Percentiles rank a stretch among this genome's conserved stretches.
phyloP scores from a whole-genome alignment of 2,329 filamentous ascomycete genomes.

The Fusarium robinianum region DNA sequence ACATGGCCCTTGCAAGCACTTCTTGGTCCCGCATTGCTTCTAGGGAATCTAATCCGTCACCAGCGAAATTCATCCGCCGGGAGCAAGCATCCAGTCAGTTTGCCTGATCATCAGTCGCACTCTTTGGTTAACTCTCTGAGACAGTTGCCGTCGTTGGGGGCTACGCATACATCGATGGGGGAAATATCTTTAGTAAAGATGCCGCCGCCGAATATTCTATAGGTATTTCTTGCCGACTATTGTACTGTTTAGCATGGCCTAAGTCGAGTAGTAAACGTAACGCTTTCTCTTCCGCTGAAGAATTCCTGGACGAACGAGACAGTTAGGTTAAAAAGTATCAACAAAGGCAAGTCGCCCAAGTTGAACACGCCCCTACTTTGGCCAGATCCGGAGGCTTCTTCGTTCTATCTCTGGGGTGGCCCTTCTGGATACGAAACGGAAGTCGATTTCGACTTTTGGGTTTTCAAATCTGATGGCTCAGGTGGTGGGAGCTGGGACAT shows the following conservation, averaged over 20 bases:
- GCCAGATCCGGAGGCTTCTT: not conserved
- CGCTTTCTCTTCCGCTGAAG: not conserved
- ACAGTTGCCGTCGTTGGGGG: not conserved
- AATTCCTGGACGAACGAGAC: not conserved
- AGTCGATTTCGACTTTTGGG: constrained; percentile 3
- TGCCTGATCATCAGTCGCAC: too few relatives aligned
- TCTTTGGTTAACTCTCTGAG: not conserved
- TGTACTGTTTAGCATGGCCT: not conserved
- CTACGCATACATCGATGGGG: not conserved
- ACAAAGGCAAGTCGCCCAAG: not conserved
- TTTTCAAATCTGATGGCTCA: constrained; percentile 2
- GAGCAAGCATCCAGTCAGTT: too few relatives aligned
- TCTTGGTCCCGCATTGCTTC: too few relatives aligned
- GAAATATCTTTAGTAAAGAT: constrained; percentile 1
- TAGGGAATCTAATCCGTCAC: too few relatives aligned
- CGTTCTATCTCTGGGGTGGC: not conserved
- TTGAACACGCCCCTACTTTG: not conserved
- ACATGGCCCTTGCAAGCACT: too few relatives aligned
- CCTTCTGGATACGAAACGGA: not conserved
- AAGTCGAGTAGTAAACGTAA: not conserved
- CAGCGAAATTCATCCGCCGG: too few relatives aligned
- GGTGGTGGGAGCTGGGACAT: not conserved
- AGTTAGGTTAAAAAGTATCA: not conserved
- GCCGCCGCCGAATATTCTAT: not conserved
- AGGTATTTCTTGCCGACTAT: not conserved